These are phyloP conservation scores for Davidsoniella neocaledoniae DNA, from an alignment of 2,329 filamentous ascomycete genomes.

Conservation along the genomic window DNA sequence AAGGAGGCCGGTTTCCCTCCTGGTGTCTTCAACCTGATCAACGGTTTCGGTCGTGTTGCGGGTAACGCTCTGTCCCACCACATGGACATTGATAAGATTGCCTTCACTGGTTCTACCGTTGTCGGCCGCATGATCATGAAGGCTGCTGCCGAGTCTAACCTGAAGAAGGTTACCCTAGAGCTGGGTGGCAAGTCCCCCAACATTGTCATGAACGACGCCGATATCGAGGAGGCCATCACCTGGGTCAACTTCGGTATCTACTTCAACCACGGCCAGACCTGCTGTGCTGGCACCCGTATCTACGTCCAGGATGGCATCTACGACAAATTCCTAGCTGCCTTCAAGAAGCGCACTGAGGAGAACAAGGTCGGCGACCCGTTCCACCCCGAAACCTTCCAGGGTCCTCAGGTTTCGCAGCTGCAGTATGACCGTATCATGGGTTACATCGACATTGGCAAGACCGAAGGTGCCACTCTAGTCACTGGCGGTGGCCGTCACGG, in stretches of 20 bases:
- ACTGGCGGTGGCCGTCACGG: slow-evolving; percentile 17
- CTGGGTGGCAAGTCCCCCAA: slow-evolving; percentile 52
- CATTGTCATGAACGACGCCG: slow-evolving; percentile 47
- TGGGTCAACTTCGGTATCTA: slow-evolving; percentile 28
- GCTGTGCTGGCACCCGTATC: slow-evolving; percentile 40
- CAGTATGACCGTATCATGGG: slow-evolving; percentile 30
- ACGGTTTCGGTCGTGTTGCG: slow-evolving; percentile 49
- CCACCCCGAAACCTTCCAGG: slow-evolving; percentile 20
- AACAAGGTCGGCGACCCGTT: slow-evolving; percentile 24
- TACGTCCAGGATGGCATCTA: slow-evolving; percentile 38
- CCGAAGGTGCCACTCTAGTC: slow-evolving; percentile 18
- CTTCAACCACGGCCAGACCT: slow-evolving; percentile 40
- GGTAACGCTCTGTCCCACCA: slow-evolving; percentile 52
- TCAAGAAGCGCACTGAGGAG: slow-evolving; percentile 28
- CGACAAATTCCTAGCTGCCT: slow-evolving; percentile 39
- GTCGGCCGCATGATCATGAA: slow-evolving; percentile 62
- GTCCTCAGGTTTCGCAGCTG: slow-evolving; percentile 32
- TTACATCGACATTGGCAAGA: slow-evolving; percentile 30
- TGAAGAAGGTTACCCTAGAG: slow-evolving; percentile 50
- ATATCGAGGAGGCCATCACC: slow-evolving; percentile 46
- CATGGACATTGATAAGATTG: slow-evolving; percentile 52
- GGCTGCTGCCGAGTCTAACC: slow-evolving; percentile 43
- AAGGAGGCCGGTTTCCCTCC: slow-evolving; percentile 58
- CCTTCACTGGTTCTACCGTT: slow-evolving; percentile 58
- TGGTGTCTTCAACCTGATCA: slow-evolving; percentile 58